Base-by-base conservation (phyloP, 306 rosid genomes). In the Crotalaria pallida region DNA sequence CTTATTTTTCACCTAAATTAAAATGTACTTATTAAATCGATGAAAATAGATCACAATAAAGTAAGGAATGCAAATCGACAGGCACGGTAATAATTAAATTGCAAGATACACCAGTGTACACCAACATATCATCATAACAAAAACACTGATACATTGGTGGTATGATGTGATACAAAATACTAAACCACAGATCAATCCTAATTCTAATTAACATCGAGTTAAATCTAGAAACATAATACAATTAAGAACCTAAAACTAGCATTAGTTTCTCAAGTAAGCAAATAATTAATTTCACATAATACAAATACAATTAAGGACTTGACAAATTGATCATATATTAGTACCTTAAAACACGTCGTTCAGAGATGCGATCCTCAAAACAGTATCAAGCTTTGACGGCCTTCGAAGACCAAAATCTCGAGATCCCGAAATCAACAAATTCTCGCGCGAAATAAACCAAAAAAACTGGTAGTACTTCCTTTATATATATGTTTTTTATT, bases 331-430 rank as follows among this genome's bases (percentile, higher is more conserved):
- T 8, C 23, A 51, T 8, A 0, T 41, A 55, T 55, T 36, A 56
- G 40, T 38, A 70, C 82, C 87, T 83, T 57, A 18, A 31, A 58
- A 53, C 22, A 64, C 26, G 53, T 13, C 16, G 36, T 69, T 31
- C 17, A 10, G 12, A 56, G 67, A 26, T n/a, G 56, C 36, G 23
- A 22, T 26, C 29, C 61, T 27, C 41, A 21, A 65, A 67, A 41
- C 18, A 11, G 16, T 58, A 66, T 63, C 34, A 38, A 9, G 44
- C 44, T 38, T 66, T 41, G 10, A 23, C 65, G 29, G 15, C 11
- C 58, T 22, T 49, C 12, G 43, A 36, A 34, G 56, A 48, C 26
- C 21, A 77, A 70, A 24, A 8, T 11, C 53, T 33, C 44, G 44
- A 60, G 44, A 60, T 69, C 33, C 12, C 22, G 43, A 67, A 51